Conservation (phyloP, 768 basidiomycete species). For the Lentinus tigrinus region DNA sequence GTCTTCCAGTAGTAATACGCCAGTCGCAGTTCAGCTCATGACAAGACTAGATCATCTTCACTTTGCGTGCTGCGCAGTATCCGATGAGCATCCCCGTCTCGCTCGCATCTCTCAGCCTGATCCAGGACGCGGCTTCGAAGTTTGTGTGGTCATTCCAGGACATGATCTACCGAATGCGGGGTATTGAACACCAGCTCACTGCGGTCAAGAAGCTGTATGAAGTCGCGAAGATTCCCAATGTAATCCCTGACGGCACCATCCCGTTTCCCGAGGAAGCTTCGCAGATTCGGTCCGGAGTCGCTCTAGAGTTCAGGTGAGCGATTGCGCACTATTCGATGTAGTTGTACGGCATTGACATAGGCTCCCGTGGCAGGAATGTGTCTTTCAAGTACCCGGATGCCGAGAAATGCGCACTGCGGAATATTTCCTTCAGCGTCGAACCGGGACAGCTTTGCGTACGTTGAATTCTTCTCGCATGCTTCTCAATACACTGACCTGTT, state of each 20-base stretch:
- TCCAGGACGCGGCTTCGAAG: constrained; percentile 26
- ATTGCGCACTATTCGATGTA: not conserved
- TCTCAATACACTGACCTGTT: not conserved
- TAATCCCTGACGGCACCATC: not conserved
- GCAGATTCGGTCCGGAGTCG: constrained; percentile 43
- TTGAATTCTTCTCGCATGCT: constrained; percentile 1
- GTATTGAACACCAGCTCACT: constrained; percentile 10
- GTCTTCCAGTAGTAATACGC: not conserved
- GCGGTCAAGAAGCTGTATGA: constrained; percentile 18
- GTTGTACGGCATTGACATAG: not conserved
- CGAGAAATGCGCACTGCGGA: constrained; percentile 49
- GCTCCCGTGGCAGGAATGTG: constrained; percentile 62
- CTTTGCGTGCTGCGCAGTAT: constrained; percentile 20
- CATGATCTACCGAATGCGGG: not conserved
- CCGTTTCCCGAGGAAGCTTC: constrained; percentile 16
- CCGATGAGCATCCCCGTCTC: constrained; percentile 21
- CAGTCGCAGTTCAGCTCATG: not conserved
- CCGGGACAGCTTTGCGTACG: constrained; percentile 74
- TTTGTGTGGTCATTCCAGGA: constrained; percentile 18
- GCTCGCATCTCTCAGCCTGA: constrained; percentile 30
- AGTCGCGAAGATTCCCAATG: constrained; percentile 7
- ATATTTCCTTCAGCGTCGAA: constrained; percentile 68
- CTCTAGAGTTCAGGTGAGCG: constrained; percentile 55
- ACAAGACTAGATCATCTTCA: constrained; percentile 9
- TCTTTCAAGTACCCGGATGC: constrained; percentile 66